Conservation (phyloP, 768 basidiomycete genomes). For the Kwoniella sp. region DNA sequence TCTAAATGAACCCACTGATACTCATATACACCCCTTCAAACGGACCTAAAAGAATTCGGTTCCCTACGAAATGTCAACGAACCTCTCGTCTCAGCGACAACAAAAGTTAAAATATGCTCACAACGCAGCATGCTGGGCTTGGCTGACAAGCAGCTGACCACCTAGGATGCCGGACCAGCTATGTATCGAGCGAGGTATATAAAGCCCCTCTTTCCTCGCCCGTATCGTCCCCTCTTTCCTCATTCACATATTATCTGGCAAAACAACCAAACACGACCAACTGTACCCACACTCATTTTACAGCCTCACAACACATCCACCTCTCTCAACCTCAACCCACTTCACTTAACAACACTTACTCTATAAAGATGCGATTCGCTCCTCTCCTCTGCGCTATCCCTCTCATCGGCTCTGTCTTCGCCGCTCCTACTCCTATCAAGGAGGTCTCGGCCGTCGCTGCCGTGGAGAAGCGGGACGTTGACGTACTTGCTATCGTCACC, state of each 20-base stretch:
- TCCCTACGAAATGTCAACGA: neutral
- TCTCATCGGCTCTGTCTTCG: slow-evolving; percentile 25
- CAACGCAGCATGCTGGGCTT: no score
- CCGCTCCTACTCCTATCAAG: slow-evolving; percentile 22
- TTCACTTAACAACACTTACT: neutral
- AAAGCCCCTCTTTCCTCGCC: neutral
- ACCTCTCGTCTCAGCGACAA: neutral
- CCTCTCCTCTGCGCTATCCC: slow-evolving; percentile 23
- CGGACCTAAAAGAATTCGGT: neutral
- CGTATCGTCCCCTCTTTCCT: neutral
- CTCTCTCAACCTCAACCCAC: neutral
- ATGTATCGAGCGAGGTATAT: slow-evolving; percentile 5
- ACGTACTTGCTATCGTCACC: slow-evolving; percentile 24
- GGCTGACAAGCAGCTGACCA: no score
- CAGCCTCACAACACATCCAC: slow-evolving; percentile 1
- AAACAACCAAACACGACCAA: slow-evolving; percentile 8
- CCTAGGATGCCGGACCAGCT: no score
- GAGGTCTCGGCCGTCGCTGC: slow-evolving; percentile 2
- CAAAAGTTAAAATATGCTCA: no score
- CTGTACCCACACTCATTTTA: slow-evolving; percentile 15
- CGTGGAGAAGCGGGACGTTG: slow-evolving; percentile 20
- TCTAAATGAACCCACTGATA: slow-evolving; percentile 6
- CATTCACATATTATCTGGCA: neutral
- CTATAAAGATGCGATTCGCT: slow-evolving; percentile 25
- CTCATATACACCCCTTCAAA: slow-evolving; percentile 10